Evolutionary conservation across 306 rosid genomes (phyloP), one percentile per base, ranked within the genome.

Genomic region (Ceratonia siliqua): DNA sequence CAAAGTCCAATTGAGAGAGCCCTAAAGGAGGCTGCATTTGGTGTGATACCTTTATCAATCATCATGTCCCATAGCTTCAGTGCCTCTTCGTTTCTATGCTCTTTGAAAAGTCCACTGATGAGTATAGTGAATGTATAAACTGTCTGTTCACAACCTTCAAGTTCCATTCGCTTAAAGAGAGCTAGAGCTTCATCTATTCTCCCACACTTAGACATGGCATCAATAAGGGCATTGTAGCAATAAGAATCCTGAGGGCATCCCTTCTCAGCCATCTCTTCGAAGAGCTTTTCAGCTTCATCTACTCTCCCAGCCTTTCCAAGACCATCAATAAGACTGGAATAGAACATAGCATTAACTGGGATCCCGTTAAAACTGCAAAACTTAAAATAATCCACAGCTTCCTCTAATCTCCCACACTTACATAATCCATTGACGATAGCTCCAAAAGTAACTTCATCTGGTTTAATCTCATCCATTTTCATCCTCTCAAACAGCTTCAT

Each of bases 231-330:
- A 70, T 94, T 89, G 48, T 85, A 92, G 77, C 96, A 90, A 62
- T 84, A 90, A 0, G 96, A 88, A 83, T 94, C 99, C 56, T 54
- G 89, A 3, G 78, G 76, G 54, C 90, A 87, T 46, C 97, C 95
- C 72, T 87, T 84, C 52, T 27, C 71, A 0, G 27, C 80, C 96
- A 94, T 92, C 73, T 86, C 92, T 79, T 89, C 92, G 53, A 94
- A 90, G 43, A 92, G 72, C 74, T 27, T 84, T 82, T 85, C 89
- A 8, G 99, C 99, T 73, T 94, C 96, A 49, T 81, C 86, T 20
- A 89, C 82, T 70, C 87, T 92, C 78, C 93, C 95, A 0, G 88
- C 95, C 87, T 90, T 94, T 36, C 97, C 97, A 75, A 94, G 87
- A 53, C 96, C 95, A 74, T 90, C 95, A 49, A 94, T 89, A 67